Percentiles rank a stretch among this genome's conserved stretches.
Evolutionary conservation across 2,329 filamentous ascomycete genomes (phyloP).

Genomic region (Sclerotinia borealis): DNA sequence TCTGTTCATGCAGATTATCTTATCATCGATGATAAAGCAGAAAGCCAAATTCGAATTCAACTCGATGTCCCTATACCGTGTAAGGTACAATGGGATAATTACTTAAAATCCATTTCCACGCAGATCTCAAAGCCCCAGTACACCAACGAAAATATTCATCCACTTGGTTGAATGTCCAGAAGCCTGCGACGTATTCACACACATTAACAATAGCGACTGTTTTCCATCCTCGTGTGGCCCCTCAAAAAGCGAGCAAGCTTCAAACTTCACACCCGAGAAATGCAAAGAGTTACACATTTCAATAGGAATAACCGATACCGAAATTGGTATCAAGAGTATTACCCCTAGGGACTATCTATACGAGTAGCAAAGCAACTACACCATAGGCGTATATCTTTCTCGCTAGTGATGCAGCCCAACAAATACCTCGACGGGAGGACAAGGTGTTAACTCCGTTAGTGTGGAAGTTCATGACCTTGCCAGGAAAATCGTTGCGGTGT

Average conservation of each 20-base stretch:
- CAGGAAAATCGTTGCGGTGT: slow-evolving; percentile 38
- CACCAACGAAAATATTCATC: slow-evolving; percentile 32
- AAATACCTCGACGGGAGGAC: slow-evolving; percentile 43
- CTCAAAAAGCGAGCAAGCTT: slow-evolving; percentile 19
- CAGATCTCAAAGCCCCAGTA: slow-evolving; percentile 28
- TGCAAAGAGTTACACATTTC: slow-evolving; percentile 27
- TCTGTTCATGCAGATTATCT: slow-evolving; percentile 34
- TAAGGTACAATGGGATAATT: slow-evolving; percentile 31
- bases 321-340: slow-evolving; percentile 33
- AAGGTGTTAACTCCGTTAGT: slow-evolving; percentile 36
- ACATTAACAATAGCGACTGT: slow-evolving; percentile 27
- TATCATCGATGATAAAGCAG: slow-evolving; percentile 36
- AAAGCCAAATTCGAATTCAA: slow-evolving; percentile 27
- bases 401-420: slow-evolving; percentile 45
- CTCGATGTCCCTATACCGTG: slow-evolving; percentile 30
- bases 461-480: slow-evolving; percentile 38
- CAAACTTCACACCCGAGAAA: slow-evolving; percentile 20
- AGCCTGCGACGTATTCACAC: slow-evolving; percentile 19
- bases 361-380: slow-evolving; percentile 28
- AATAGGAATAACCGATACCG: slow-evolving; percentile 27
- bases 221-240: slow-evolving; percentile 27
- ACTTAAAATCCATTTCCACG: slow-evolving; percentile 35
- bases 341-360: slow-evolving; percentile 32
- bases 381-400: slow-evolving; percentile 35
- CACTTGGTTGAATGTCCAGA: slow-evolving; percentile 28